These are phyloP conservation scores for Sarcodon sp. DNA, from an alignment of 768 basidiomycete genomes.

Conservation along the genomic window DNA sequence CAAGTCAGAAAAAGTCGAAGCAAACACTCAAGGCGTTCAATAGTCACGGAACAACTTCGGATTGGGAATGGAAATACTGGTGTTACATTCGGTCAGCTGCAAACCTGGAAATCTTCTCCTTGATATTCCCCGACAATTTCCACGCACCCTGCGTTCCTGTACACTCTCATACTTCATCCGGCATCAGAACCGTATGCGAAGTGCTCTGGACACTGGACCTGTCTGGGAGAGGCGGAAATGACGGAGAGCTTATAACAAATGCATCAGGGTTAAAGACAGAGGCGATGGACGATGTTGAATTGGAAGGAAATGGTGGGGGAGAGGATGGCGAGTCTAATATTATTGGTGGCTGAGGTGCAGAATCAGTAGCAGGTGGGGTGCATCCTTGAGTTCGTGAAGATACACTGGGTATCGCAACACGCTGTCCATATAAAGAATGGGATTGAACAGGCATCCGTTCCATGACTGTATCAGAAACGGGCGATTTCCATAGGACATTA, in stretches of 20 bases:
- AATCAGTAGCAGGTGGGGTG: background rate
- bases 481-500: slow-evolving; percentile 1
- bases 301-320: too few species aligned
- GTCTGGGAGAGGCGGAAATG: slow-evolving; percentile 5
- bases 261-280: background rate
- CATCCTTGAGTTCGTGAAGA: background rate
- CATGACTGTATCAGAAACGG: background rate
- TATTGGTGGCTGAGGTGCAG: background rate
- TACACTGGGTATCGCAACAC: background rate
- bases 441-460: too few species aligned
- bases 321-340: slow-evolving; percentile 9
- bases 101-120: slow-evolving; percentile 13
- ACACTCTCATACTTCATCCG: slow-evolving; percentile 9
- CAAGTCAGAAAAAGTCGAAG: too few species aligned
- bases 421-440: background rate
- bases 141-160: background rate
- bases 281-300: background rate
- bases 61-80: too few species aligned
- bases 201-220: slow-evolving; percentile 1
- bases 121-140: background rate
- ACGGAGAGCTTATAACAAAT: slow-evolving; percentile 11
- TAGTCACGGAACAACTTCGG: too few species aligned
- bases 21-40: too few species aligned
- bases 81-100: too few species aligned
- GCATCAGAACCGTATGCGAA: slow-evolving; percentile 8